Evolutionary conservation across 2,329 filamentous ascomycete species (phyloP).

Genomic region (Colletotrichum sp.): DNA sequence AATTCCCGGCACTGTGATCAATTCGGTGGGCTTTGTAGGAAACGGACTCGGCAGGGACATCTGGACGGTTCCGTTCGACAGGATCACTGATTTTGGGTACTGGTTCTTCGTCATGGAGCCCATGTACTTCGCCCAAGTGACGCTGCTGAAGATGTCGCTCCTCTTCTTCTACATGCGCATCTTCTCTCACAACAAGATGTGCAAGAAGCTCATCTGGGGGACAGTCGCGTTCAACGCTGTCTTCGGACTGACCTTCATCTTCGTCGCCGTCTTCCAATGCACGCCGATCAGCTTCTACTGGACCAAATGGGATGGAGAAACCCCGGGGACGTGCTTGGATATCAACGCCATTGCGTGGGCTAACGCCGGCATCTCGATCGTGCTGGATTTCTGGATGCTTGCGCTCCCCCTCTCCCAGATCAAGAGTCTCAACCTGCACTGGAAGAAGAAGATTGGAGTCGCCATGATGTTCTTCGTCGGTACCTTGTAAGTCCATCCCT

Average conservation of each 20-base stretch:
- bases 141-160: slow-evolving; percentile 55
- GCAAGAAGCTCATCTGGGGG: slow-evolving; percentile 42
- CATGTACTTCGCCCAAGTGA: slow-evolving; percentile 51
- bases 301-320: slow-evolving; percentile 54
- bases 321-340: slow-evolving; percentile 52
- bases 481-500: slow-evolving; percentile 38
- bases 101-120: slow-evolving; percentile 48
- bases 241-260: slow-evolving; percentile 45
- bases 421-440: slow-evolving; percentile 43
- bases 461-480: slow-evolving; percentile 56
- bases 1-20: slow-evolving; percentile 34
- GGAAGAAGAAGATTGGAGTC: slow-evolving; percentile 54
- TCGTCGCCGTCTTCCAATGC: slow-evolving; percentile 55
- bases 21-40: slow-evolving; percentile 32
- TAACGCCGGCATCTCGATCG: slow-evolving; percentile 58
- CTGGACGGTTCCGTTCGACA: slow-evolving; percentile 48
- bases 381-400: slow-evolving; percentile 57
- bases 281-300: slow-evolving; percentile 56
- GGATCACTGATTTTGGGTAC: slow-evolving; percentile 47
- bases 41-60: slow-evolving; percentile 55
- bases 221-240: slow-evolving; percentile 43
- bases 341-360: slow-evolving; percentile 55
- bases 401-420: slow-evolving; percentile 53
- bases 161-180: slow-evolving; percentile 61
- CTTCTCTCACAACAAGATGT: slow-evolving; percentile 46